A percentile compares a stretch with the other conserved stretches of the same genome.
These are phyloP conservation scores for Lipomyces mesembrius DNA, from an alignment of 805 yeast genomes.

Conservation along the genomic window DNA sequence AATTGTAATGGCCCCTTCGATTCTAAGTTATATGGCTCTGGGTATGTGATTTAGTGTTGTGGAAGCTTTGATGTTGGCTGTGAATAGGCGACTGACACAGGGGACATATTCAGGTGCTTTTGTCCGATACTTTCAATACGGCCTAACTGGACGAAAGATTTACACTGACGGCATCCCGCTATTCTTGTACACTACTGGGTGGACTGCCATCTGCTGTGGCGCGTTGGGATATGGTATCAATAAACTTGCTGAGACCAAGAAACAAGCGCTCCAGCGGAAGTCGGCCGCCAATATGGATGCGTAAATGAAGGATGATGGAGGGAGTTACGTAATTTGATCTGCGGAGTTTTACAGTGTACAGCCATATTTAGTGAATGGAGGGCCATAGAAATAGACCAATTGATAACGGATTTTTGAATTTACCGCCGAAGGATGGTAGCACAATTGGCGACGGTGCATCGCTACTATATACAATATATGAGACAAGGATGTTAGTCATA, in stretches of 20 bases:
- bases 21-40: constrained; percentile 16
- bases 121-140: constrained; percentile 46
- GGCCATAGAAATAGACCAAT: not conserved
- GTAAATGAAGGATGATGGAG: not conserved
- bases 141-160: constrained; percentile 44
- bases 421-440: not conserved
- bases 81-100: constrained; percentile 36
- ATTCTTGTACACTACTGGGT: not conserved
- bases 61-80: constrained; percentile 33
- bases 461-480: not conserved
- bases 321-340: not conserved
- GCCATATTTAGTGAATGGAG: not conserved
- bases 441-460: not conserved
- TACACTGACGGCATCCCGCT: constrained; percentile 27
- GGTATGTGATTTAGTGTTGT: constrained; percentile 21
- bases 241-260: constrained; percentile 17
- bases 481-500: not conserved
- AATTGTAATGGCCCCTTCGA: constrained; percentile 7
- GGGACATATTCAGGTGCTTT: constrained; percentile 44
- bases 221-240: constrained; percentile 45
- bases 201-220: constrained; percentile 42
- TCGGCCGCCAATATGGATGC: not conserved
- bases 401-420: not conserved
- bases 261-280: not conserved
- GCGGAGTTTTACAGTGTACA: not conserved